phyloP scores from a whole-genome alignment of 106 monocot species.

The Iris macrosiphon region DNA sequence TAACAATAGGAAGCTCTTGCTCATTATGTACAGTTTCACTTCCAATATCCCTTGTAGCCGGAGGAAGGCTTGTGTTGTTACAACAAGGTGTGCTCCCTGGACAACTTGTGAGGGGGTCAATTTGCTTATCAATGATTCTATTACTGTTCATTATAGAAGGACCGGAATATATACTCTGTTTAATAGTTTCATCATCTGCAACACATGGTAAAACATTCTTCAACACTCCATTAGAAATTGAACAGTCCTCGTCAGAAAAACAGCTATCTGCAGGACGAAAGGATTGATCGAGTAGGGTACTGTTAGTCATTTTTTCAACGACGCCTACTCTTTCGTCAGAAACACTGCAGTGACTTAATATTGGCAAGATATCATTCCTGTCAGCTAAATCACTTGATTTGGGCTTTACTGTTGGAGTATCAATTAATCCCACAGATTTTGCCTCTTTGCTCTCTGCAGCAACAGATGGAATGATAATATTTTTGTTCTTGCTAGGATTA shows the following conservation, averaged over 20 bases:
- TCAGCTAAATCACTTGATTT: background rate
- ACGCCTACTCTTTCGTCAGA: too few species aligned
- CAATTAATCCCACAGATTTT: background rate
- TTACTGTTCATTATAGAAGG: background rate
- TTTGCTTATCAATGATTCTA: background rate
- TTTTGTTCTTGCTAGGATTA: conserved; percentile 4
- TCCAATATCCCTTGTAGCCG: background rate
- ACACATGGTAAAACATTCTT: background rate
- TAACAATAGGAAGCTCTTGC: background rate
- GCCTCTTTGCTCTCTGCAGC: conserved; percentile 5
- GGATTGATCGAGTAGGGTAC: background rate
- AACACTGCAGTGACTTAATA: too few species aligned
- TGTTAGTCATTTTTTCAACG: too few species aligned
- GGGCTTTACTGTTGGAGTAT: background rate
- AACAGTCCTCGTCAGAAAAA: background rate
- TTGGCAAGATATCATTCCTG: background rate
- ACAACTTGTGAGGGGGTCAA: background rate
- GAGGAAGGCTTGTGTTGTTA: background rate
- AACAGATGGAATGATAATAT: background rate
- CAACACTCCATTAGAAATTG: background rate
- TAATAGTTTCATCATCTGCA: background rate
- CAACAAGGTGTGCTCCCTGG: background rate
- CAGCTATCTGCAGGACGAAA: background rate
- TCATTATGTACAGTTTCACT: background rate
- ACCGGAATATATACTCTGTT: background rate